These are phyloP conservation scores for Candida dubliniensis DNA, from an alignment of 1,139 yeast species.

Conservation along the genomic window DNA sequence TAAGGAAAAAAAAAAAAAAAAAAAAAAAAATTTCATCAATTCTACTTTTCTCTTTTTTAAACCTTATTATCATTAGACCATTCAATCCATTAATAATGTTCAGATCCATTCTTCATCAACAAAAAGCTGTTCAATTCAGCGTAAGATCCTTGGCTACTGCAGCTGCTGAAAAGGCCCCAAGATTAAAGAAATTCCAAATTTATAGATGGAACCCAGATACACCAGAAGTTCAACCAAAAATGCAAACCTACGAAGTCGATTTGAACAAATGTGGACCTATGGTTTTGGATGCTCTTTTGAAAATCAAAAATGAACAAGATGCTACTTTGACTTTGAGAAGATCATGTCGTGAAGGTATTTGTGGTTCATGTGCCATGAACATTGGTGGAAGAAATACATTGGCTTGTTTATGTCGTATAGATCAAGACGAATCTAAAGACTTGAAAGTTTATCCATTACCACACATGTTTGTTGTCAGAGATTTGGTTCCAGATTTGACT, in stretches of 20 bases:
- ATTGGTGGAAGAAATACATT: constrained; percentile 96
- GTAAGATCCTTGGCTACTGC: constrained; percentile 45
- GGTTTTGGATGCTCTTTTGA: constrained; percentile 92
- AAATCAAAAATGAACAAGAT: constrained; percentile 96
- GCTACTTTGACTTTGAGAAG: constrained; percentile 94
- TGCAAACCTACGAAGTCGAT: constrained; percentile 82
- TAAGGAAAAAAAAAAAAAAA: not conserved
- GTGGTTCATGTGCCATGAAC: constrained; percentile 99
- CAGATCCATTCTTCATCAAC: constrained; percentile 32
- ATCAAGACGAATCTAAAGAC: constrained; percentile 71
- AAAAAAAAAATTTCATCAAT: constrained; percentile 3
- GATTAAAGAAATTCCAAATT: constrained; percentile 81
- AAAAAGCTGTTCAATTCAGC: constrained; percentile 11
- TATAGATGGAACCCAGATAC: constrained; percentile 99
- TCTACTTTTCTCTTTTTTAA: not conserved
- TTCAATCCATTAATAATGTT: constrained; percentile 14
- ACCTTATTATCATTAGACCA: not conserved
- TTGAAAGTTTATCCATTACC: constrained; percentile 95
- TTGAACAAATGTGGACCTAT: constrained; percentile 94
- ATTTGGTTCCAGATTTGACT: constrained; percentile 95
- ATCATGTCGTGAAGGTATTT: constrained; percentile 99
- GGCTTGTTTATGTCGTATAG: constrained; percentile 95
- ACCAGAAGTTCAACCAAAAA: constrained; percentile 87
- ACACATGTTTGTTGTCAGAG: constrained; percentile 97
- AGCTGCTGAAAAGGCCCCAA: constrained; percentile 43